Evolutionary conservation across 2,329 filamentous ascomycete genomes (phyloP), one percentile per base, ranked within the genome.

Genomic region (Bipolaris bicolor): DNA sequence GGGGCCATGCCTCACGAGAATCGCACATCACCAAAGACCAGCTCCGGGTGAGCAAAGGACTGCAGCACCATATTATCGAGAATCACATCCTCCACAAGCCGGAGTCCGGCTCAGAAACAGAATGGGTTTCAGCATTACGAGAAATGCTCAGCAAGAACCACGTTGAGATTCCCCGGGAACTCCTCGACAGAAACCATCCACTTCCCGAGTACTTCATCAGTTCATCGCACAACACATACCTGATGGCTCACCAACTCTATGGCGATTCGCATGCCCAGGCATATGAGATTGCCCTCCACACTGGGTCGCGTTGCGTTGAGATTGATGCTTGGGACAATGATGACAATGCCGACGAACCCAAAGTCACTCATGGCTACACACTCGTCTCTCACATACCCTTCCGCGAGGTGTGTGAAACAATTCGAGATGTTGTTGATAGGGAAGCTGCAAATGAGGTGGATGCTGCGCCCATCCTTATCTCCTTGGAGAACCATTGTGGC

Each of bases 141-240:
- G 75, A 78, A 2, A 75, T 89, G 15, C 77, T 90, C 6, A 79
- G 83, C 58, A 83, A 80, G 62, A 81, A 84, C 31, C 84, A 88
- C 72, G 82, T 87, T 65, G 68, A 79, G 36, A 84, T 88, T 1
- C 87, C 87, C 0, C 58, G 72, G 2, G 75, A 81, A 51, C 73
- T 88, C 11, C 81, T 82, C 7, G 85, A 88, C 66, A 78, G 85
- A 55, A 84, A 82, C 10, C 79, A 86, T 61, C 84, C 87, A 1
- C 76, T 91, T 20, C 84, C 87, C 1, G 86, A 90, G 62, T 91
- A 91, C 74, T 90, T 87, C 68, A 85, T 91, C 76, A 89, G 86
- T 74, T 89, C 87, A 3, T 89, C 86, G 62, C 88, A 91, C 77
- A 91, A 91, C 74, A 91, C 88, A 0, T 91, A 91, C 66, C 78